These are phyloP conservation scores for Odonthalia washingtoniensis DNA, from an alignment of 31 red algal species.

Conservation along the genomic window DNA sequence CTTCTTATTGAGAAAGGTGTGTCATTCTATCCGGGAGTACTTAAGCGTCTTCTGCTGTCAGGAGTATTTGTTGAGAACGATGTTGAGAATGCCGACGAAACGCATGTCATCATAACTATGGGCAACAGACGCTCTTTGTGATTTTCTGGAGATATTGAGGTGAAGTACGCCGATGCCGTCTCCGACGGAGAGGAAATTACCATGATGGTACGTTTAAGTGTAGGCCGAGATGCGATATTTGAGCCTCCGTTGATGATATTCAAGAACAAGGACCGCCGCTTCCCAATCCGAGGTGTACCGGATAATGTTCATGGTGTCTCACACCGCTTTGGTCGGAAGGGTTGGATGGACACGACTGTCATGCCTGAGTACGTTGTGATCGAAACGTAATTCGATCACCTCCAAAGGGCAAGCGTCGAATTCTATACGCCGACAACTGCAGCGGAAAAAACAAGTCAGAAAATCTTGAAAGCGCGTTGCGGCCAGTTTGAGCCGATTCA, in stretches of 20 bases:
- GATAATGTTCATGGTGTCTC: background rate
- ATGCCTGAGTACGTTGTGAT: background rate
- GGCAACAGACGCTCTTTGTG: conserved; percentile 12
- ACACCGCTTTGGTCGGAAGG: background rate
- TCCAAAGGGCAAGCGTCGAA: background rate
- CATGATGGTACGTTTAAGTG: conserved; percentile 50
- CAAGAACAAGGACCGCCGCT: conserved; percentile 2
- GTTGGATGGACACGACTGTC: conserved; percentile 5
- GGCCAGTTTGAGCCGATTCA: background rate
- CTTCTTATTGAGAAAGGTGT: conserved; percentile 1
- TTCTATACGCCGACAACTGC: background rate
- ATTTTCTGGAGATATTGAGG: conserved; percentile 37
- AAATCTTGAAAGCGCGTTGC: background rate
- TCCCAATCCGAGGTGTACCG: conserved; percentile 37
- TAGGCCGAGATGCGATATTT: conserved; percentile 4
- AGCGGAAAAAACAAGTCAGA: background rate
- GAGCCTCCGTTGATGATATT: conserved; percentile 54
- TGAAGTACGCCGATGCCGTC: conserved; percentile 37
- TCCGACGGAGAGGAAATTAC: conserved; percentile 42
- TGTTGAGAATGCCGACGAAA: conserved; percentile 42
- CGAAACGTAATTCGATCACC: background rate
- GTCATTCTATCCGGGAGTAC: background rate
- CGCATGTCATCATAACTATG: conserved; percentile 32
- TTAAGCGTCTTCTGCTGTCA: background rate
- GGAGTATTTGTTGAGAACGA: conserved; percentile 12